Base-by-base conservation (phyloP, 1,284 basidiomycete species). In the Leccinum pachyderme region DNA sequence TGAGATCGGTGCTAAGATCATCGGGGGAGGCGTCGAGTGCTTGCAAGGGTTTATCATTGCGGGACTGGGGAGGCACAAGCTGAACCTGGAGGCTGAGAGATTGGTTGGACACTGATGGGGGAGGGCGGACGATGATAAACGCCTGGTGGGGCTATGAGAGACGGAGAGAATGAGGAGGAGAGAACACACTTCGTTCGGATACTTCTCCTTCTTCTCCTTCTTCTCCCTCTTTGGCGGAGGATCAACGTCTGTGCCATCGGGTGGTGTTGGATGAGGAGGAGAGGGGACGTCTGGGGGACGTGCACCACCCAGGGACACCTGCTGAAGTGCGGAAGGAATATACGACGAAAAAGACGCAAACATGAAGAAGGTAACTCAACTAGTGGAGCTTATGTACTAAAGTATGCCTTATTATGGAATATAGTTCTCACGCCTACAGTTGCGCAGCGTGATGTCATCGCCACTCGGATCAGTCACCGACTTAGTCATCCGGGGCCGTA, bases 51-150 rank as follows among this genome's bases (percentile, higher is more conserved):
- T 69, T 68, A 15, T 71, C 68, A 7, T 59, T 37, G 22, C 79
- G 78, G 18, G 77, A 72, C 55, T 81, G 77, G 0, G 87, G 86
- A 12, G 89, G 89, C 8, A 97, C 89, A 31, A 98, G 85, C 71
- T 98, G 95, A 6, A 98, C 87, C 70, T 98, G 95, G 1, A 98
- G 80, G 70, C 96, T 97, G 48, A 96, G 78, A 0, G 94, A 92
- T 63, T 97, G 93, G 62, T 90, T 91, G 18, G 84, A 81, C 68
- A 87, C 87, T 13, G 87, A 83, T 0, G 93, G 89, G 1, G 93
- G 93, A 1, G 91, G 91, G 50, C 91, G 83, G 46, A 93, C 91
- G 63, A 92, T 83, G 57, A 91, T 87, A 72, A 93, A 93, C 0
- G 88, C 91, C 91, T 95, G 59, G 6, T 44, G 47, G 53, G 41